These are phyloP conservation scores for Candida easanensis DNA, from an alignment of 805 yeast species.

Conservation along the genomic window DNA sequence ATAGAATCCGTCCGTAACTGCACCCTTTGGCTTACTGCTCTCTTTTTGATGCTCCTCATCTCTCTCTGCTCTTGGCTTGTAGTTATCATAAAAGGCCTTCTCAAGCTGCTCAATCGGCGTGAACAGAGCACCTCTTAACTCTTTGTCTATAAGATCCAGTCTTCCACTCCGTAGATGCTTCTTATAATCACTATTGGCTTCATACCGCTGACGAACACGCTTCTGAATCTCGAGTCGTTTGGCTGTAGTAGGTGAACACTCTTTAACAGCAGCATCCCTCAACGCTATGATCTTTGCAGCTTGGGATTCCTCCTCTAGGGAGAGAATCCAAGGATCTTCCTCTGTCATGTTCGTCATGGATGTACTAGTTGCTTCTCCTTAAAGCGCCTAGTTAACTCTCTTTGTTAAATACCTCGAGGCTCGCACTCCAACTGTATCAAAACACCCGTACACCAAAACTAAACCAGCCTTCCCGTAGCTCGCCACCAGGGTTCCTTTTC, in stretches of 20 bases:
- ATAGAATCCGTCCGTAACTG: no score
- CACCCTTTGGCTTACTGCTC: background rate
- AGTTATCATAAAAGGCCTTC: slow-evolving; percentile 20
- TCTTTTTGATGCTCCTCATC: slow-evolving; percentile 4
- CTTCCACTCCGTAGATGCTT: slow-evolving; percentile 25
- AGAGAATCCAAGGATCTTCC: background rate
- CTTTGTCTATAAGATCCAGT: slow-evolving; percentile 23
- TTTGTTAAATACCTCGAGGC: no score
- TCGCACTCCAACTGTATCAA: background rate
- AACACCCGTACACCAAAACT: background rate
- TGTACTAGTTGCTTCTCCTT: background rate
- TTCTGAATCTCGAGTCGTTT: slow-evolving; percentile 19
- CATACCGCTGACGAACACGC: slow-evolving; percentile 19
- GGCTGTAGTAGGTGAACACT: slow-evolving; percentile 2
- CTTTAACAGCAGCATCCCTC: slow-evolving; percentile 15
- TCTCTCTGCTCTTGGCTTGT: slow-evolving; percentile 24
- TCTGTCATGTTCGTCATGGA: background rate
- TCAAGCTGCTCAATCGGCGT: slow-evolving; percentile 15
- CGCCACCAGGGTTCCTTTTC: background rate
- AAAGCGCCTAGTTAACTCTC: no score
- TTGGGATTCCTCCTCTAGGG: slow-evolving; percentile 6
- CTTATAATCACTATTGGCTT: slow-evolving; percentile 20
- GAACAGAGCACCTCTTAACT: slow-evolving; percentile 15
- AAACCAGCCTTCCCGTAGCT: no score
- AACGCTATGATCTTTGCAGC: slow-evolving; percentile 17